phyloP scores from a whole-genome alignment of 345 rosid species.

The Microthlaspi erraticum region DNA sequence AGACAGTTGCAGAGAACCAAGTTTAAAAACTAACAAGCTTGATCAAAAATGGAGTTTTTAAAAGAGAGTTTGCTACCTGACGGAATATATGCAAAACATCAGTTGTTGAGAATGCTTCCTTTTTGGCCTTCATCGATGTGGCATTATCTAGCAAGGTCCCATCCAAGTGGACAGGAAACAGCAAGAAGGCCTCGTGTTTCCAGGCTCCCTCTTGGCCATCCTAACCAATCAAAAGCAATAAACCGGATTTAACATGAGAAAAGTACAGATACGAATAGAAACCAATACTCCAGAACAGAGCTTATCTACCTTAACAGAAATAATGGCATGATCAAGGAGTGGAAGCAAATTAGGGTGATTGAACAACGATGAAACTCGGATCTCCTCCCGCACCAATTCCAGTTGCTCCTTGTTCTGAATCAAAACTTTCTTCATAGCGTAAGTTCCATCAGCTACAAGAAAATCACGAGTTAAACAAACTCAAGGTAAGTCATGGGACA shows the following conservation, averaged over 20 bases:
- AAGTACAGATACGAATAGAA: conserved; percentile 2
- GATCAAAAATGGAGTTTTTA: conserved; percentile 3
- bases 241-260: conserved; percentile 11
- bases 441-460: conserved; percentile 80
- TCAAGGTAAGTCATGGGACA: background rate
- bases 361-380: conserved; percentile 86
- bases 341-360: conserved; percentile 92
- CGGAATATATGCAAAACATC: conserved; percentile 92
- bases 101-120: conserved; percentile 78
- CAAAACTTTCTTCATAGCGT: conserved; percentile 97
- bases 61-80: conserved; percentile 58
- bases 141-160: conserved; percentile 92
- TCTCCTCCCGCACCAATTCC: conserved; percentile 92
- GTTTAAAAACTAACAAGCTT: background rate
- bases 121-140: conserved; percentile 78
- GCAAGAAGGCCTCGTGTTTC: conserved; percentile 94
- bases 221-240: conserved; percentile 50
- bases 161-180: conserved; percentile 97
- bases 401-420: conserved; percentile 87
- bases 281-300: conserved; percentile 9
- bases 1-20: conserved; percentile 2
- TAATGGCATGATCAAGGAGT: conserved; percentile 93
- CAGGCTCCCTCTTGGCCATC: conserved; percentile 74
- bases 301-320: conserved; percentile 72
- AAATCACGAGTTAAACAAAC: background rate